Base-by-base conservation (phyloP, 371 early-diverging fungal genomes). In the Sporodiniella umbellata region DNA sequence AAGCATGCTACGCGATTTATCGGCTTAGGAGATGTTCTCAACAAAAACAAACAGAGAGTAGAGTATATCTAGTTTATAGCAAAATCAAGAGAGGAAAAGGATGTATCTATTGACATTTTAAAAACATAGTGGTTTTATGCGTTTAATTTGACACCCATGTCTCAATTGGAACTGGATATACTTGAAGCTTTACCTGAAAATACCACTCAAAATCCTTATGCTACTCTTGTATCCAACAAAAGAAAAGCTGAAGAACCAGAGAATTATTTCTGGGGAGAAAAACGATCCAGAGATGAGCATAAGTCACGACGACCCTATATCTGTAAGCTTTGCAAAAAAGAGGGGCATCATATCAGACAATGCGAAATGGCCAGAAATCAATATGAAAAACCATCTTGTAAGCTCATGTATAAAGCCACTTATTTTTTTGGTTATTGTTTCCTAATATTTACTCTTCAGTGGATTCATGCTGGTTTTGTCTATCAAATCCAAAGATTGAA, bases 51-150 rank as follows among this genome's bases (percentile, higher is more conserved):
- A 53, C 77, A 78, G 45, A 52, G 84, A 56, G 80, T 77, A 67
- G 63, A 54, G 19, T 14, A 21, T 17, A 2, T 22, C n/a, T n/a
- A n/a, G n/a, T n/a, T n/a, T n/a, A n/a, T n/a, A n/a, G n/a, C n/a
- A n/a, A n/a, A n/a, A n/a, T n/a, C n/a, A n/a, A 37, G 4, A 11
- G 21, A 12, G 14, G 11, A 42, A 18, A 0, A 33, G 15, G 10
- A 7, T 37, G 22, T 15, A 17, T 12, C 26, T 10, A 48, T 6
- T 30, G 18, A 11, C 14, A 26, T 33, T 26, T 57, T 53, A 15
- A 8, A 10, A 24, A 31, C n/a, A 19, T 58, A 89, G 79, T 96
- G 96, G 96, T 92, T 90, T 61, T 96, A 95, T 62, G 96, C 95
- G 0, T 87, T 94, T 73, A 92, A 90, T 51, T 53, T 93, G 28